Evolutionary conservation across 225 moss, liverwort and hornwort species (phyloP), one percentile per base, ranked within the genome.

Genomic region (Bryoerythrophyllum caledonicum): DNA sequence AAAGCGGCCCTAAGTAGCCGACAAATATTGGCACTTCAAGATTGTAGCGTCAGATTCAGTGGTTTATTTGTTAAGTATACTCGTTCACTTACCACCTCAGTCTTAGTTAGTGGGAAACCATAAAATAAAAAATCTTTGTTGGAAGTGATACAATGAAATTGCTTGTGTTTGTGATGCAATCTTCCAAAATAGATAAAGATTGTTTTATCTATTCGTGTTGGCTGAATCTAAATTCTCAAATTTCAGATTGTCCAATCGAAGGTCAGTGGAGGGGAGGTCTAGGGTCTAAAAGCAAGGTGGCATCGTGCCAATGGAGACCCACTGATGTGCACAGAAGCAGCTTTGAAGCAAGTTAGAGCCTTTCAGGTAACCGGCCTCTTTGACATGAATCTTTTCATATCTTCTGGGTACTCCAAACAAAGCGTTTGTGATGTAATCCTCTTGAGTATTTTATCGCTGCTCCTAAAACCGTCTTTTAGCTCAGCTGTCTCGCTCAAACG

Each of bases 231-330:
- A 25, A 49, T 49, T 65, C 16, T 60, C 49, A 78, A 74, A 34
- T 60, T 65, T 71, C 83, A 96, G 96, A 86, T 99, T 26, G 90
- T 92, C 70, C 80, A 76, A 44, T 92, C 84, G 57, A 92, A 89
- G 70, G 81, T 81, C 52, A 86, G 83, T 64, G 91, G 93, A 82
- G 91, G 91, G 37, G 95, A 91, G 78, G 76, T 90, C 40, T 99
- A 93, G 95, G 99, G 94, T 63, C 82, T 99, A 9, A 93, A 95
- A 91, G 95, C 95, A 74, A 84, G 93, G 41, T 99, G 99, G 99
- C 99, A 95, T 72, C 89, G 75, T 80, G 86, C 89, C 64, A 87
- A 85, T 30, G 99, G 90, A 52, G 99, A 99, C 49, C 76, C 78
- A 60, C 38, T 87, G 67, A 90, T 99, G 94, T 92, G 85, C 76